Base-by-base conservation (phyloP, 2,329 filamentous ascomycete species). In the Zelopaecilomyces penicillatus region DNA sequence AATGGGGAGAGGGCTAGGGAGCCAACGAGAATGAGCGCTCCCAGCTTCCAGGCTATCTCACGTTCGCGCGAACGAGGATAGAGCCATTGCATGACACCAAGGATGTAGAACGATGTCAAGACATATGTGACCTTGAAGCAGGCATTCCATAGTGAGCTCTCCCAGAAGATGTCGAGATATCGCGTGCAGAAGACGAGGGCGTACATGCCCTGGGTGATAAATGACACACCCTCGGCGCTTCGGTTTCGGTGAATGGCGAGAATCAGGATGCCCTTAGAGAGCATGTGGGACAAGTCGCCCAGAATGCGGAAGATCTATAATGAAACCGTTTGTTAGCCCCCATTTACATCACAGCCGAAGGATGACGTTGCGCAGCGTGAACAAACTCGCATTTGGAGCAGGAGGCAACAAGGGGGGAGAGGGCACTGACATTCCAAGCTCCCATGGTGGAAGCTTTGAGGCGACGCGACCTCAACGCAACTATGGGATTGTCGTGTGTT, bases 31-130 rank as follows among this genome's bases (percentile, higher is more conserved):
- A 83, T 83, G 52, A 78, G 78, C 28, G 80, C 80, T 36, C 87
- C 87, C 52, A 96, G 71, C 67, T 90, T 95, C 90, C 91, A 96
- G n/a, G 89, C 86, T 56, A 88, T 80, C 69, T 97, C 91, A 43
- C 82, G 76, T 67, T 97, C 91, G 36, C 90, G 73, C n/a, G 90
- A 95, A 31, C 91, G 79, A 8, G 90, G 85, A 63, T 81, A 95
- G 26, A 89, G 71, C 66, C 82, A 84, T 64, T 88, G 84, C 89
- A 97, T 96, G 51, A 95, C 66, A 45, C 77, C 83, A 50, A 96
- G 78, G 56, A 90, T 93, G 65, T 95, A 96, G 50, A 90, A 75
- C 1, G 86, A 91, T 4, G 85, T 87, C 4, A 78, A 58, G 49
- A 95, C 85, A 67, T 95, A 97, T 67, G 94, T 87, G 50, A 93